These are phyloP conservation scores for Talaromyces sp. DNA, from an alignment of 2,329 filamentous ascomycete species.

Conservation along the genomic window DNA sequence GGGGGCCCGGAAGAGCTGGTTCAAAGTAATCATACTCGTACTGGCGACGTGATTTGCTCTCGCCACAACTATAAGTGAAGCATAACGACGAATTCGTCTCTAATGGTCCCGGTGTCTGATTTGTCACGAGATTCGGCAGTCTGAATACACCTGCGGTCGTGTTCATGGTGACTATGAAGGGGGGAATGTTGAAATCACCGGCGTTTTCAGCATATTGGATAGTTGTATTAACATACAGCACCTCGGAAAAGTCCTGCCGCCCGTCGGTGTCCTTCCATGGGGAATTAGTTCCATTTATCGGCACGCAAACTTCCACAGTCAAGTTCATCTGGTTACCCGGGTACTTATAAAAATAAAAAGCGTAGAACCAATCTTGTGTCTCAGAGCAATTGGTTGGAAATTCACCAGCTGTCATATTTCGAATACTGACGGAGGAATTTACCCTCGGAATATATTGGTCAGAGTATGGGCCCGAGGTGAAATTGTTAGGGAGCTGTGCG, in stretches of 20 bases:
- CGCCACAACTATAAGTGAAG: background rate
- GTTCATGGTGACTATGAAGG: conserved; percentile 19
- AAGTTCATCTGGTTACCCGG: background rate
- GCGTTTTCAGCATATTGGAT: background rate
- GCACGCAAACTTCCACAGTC: conserved; percentile 23
- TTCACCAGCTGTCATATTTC: conserved; percentile 13
- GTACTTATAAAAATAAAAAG: conserved; percentile 16
- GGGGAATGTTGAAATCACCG: background rate
- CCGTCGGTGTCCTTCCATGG: conserved; percentile 21
- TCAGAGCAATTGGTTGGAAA: conserved; percentile 19
- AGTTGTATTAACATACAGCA: conserved; percentile 22
- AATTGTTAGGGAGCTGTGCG: conserved; percentile 17
- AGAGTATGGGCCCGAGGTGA: conserved; percentile 19
- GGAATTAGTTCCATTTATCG: conserved; percentile 14
- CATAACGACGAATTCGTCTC: background rate
- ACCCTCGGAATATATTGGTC: conserved; percentile 24
- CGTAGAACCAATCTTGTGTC: conserved; percentile 15
- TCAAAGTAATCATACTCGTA: background rate
- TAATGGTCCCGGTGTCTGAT: conserved; percentile 13
- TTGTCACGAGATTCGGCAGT: conserved; percentile 25
- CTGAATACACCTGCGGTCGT: conserved; percentile 30
- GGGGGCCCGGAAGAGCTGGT: conserved; percentile 5
- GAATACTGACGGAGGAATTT: conserved; percentile 19
- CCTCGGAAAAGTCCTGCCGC: conserved; percentile 26
- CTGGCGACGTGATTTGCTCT: background rate